A percentile compares a stretch with the other conserved stretches of the same genome.
Evolutionary conservation across 2,329 filamentous ascomycete genomes (phyloP).

Genomic region (Emergomyces orientalis): DNA sequence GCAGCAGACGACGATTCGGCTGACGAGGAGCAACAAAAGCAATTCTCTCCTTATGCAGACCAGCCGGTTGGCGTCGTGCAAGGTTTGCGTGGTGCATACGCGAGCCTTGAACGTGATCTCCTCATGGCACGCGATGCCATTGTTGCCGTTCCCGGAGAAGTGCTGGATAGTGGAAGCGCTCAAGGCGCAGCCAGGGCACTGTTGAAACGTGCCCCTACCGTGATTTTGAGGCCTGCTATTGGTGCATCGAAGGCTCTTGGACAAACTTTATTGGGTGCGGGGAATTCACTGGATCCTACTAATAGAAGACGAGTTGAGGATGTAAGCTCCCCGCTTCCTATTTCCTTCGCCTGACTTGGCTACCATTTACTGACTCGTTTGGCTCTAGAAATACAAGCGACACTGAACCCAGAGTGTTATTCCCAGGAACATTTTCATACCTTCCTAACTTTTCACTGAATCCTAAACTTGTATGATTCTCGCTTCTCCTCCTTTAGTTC

Average conservation of each 20-base stretch:
- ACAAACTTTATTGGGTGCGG: conserved; percentile 82
- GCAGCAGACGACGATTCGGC: conserved; percentile 51
- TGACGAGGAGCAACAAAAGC: conserved; percentile 60
- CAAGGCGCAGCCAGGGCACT: conserved; percentile 71
- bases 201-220: conserved; percentile 74
- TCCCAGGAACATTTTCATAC: background rate
- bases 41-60: conserved; percentile 85
- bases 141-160: conserved; percentile 84
- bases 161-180: conserved; percentile 76
- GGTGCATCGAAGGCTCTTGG: conserved; percentile 82
- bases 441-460: background rate
- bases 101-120: conserved; percentile 77
- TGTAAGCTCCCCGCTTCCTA: conserved; percentile 50
- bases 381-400: conserved; percentile 36
- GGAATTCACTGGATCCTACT: conserved; percentile 77
- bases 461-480: background rate
- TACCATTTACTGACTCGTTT: background rate
- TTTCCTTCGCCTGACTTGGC: background rate
- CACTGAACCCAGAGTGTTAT: conserved; percentile 21
- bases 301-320: conserved; percentile 77
- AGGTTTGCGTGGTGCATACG: conserved; percentile 72
- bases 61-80: conserved; percentile 84
- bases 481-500: background rate
- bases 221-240: conserved; percentile 82
- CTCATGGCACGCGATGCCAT: conserved; percentile 80